phyloP scores from a whole-genome alignment of 2,329 filamentous ascomycete species.

The Neurospora crassa region DNA sequence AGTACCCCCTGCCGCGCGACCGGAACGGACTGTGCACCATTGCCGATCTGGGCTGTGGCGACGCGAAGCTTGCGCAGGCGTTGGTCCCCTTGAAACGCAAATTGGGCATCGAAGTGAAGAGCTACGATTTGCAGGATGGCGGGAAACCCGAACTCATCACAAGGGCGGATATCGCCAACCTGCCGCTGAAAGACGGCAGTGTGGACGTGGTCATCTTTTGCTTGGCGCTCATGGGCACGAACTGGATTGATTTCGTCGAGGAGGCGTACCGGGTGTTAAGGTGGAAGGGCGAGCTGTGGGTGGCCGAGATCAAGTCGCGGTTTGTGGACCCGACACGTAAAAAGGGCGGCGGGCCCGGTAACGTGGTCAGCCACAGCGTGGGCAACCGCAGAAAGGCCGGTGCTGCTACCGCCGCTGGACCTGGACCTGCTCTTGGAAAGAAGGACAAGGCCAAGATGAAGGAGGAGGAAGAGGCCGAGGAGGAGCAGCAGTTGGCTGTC shows the following conservation, averaged over 20 bases:
- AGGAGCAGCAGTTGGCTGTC: slow-evolving; percentile 50
- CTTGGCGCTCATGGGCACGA: slow-evolving; percentile 95
- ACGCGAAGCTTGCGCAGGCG: slow-evolving; percentile 67
- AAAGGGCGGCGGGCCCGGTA: slow-evolving; percentile 32
- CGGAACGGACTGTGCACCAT: slow-evolving; percentile 60
- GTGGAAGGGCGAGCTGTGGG: slow-evolving; percentile 93
- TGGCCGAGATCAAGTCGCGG: slow-evolving; percentile 91
- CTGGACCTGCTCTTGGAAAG: slow-evolving; percentile 31
- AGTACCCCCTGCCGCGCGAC: slow-evolving; percentile 57
- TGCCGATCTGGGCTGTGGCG: slow-evolving; percentile 88
- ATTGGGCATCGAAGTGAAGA: slow-evolving; percentile 65
- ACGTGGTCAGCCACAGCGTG: slow-evolving; percentile 57
- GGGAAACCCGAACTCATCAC: slow-evolving; percentile 64
- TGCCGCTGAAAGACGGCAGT: slow-evolving; percentile 63
- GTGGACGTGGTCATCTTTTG: slow-evolving; percentile 92
- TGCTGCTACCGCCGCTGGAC: slow-evolving; percentile 22
- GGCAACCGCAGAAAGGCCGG: slow-evolving; percentile 52
- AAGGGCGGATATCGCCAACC: slow-evolving; percentile 75
- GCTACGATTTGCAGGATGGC: slow-evolving; percentile 71
- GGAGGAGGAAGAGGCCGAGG: slow-evolving; percentile 38
- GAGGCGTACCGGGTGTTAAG: slow-evolving; percentile 87
- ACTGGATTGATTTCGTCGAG: slow-evolving; percentile 94
- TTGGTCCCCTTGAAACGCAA: slow-evolving; percentile 55
- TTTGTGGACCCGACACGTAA: slow-evolving; percentile 51
- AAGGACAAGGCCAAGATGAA: slow-evolving; percentile 36